Evolutionary conservation across 2,329 filamentous ascomycete species (phyloP).

Genomic region (Chaetomiaceae sp.): DNA sequence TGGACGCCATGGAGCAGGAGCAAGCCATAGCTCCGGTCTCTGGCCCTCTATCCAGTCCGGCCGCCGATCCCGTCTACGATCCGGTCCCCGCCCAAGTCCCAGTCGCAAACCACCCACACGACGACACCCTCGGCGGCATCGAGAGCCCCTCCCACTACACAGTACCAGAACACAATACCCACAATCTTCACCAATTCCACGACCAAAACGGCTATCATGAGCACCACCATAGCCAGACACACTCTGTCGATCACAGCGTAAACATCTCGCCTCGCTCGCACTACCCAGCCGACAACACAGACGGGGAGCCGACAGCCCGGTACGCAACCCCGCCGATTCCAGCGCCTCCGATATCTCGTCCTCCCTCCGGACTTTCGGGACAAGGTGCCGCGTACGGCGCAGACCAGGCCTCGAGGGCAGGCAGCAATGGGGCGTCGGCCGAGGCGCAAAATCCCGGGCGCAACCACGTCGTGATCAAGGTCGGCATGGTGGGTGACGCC

Average conservation of each 20-base stretch:
- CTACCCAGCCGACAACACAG: conserved; percentile 31
- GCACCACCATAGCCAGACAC: conserved; percentile 41
- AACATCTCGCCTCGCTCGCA: conserved; percentile 37
- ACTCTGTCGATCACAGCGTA: conserved; percentile 47
- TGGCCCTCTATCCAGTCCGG: background rate
- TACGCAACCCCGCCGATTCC: conserved; percentile 46
- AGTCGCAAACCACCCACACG: conserved; percentile 36
- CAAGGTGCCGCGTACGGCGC: conserved; percentile 36
- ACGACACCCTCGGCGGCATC: conserved; percentile 47
- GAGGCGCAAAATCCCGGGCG: conserved; percentile 43
- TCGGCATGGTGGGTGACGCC: conserved; percentile 98
- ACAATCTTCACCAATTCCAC: conserved; percentile 7
- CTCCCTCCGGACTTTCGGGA: conserved; percentile 50
- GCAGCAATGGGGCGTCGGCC: conserved; percentile 33
- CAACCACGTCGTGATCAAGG: conserved; percentile 91
- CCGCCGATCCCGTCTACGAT: background rate
- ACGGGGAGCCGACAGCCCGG: conserved; percentile 38
- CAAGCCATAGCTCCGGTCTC: conserved; percentile 4
- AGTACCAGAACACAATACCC: conserved; percentile 5
- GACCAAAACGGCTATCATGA: conserved; percentile 33
- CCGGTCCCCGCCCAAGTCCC: conserved; percentile 20
- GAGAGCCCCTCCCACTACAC: conserved; percentile 43
- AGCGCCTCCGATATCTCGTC: conserved; percentile 45
- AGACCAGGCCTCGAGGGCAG: conserved; percentile 42
- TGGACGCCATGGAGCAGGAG: conserved; percentile 46